Evolutionary conservation across 345 rosid species (phyloP).

Genomic region (Firmiana major): DNA sequence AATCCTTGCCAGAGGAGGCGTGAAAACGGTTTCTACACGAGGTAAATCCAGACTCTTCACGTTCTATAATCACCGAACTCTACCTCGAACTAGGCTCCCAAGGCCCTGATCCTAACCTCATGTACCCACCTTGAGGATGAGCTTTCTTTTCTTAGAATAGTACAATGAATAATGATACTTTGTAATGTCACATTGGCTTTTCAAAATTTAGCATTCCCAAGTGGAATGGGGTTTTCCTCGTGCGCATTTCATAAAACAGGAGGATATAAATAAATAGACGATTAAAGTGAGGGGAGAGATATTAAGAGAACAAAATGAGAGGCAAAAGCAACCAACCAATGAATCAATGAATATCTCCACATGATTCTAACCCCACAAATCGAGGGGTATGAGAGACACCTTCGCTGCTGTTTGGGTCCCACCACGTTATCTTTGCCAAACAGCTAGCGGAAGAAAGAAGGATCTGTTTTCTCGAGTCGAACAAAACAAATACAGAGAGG

Average conservation of each 20-base stretch:
- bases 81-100: not conserved
- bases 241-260: not conserved
- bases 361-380: constrained; percentile 32
- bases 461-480: constrained; percentile 22
- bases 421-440: constrained; percentile 45
- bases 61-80: not conserved
- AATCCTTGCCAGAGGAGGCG: not conserved
- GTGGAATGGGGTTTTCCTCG: not conserved
- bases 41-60: not conserved
- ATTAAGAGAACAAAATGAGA: not conserved
- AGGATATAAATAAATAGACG: too few species aligned
- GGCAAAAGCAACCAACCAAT: constrained; percentile 19
- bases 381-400: not conserved
- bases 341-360: constrained; percentile 25
- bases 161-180: not conserved
- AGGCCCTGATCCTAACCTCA: not conserved
- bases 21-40: not conserved
- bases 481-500: constrained; percentile 16
- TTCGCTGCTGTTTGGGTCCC: constrained; percentile 30
- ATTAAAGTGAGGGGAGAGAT: not conserved
- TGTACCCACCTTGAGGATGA: not conserved
- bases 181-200: not conserved
- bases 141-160: not conserved
- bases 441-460: constrained; percentile 37
- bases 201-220: not conserved